Percentiles rank a stretch among this genome's conserved stretches.
phyloP scores from a whole-genome alignment of 192 early-diverging fungal genomes.

The Gaertneriomyces semiglobifer region DNA sequence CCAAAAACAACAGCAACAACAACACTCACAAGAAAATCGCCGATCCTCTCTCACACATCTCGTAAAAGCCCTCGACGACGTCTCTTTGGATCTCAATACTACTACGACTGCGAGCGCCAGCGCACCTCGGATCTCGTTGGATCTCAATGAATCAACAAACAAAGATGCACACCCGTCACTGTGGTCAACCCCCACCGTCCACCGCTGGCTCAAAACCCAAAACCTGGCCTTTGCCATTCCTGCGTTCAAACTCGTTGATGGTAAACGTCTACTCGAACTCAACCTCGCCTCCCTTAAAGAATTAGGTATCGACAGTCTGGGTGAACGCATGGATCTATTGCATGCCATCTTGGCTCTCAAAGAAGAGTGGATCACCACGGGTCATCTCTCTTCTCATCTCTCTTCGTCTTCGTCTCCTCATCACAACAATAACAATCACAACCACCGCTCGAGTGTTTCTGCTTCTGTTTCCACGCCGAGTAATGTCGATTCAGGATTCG shows the following conservation, averaged over 20 bases:
- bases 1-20: conserved; percentile 9
- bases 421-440: not conserved
- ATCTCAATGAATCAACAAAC: too few species aligned
- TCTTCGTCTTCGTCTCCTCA: not conserved
- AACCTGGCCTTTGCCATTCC: too few species aligned
- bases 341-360: conserved; percentile 57
- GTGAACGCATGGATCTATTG: conserved; percentile 66
- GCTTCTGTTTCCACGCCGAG: not conserved
- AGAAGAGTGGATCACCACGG: conserved; percentile 26
- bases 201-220: too few species aligned
- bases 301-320: conserved; percentile 60
- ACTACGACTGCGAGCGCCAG: too few species aligned
- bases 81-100: too few species aligned
- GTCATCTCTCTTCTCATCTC: not conserved
- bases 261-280: conserved; percentile 60
- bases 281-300: conserved; percentile 64
- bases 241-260: conserved; percentile 55
- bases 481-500: conserved; percentile 28
- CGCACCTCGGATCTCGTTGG: too few species aligned
- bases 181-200: too few species aligned
- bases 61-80: too few species aligned
- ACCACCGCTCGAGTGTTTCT: not conserved
- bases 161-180: too few species aligned
- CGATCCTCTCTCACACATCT: too few species aligned
- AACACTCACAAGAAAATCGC: not conserved